These are phyloP conservation scores for Mikania micrantha DNA, from an alignment of 129 eudicot genomes.

Conservation along the genomic window DNA sequence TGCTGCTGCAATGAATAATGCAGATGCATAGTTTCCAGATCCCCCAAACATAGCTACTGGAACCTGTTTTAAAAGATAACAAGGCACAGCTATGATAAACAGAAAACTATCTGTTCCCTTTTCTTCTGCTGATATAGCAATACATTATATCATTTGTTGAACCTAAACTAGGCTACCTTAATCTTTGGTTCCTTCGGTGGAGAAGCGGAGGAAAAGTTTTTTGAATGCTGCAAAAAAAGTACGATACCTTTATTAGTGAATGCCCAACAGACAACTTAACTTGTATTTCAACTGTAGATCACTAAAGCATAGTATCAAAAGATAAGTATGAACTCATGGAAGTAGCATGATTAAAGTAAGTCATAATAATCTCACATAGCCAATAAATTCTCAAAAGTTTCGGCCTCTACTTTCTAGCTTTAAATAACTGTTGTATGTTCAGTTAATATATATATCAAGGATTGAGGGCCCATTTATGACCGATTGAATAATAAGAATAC, in stretches of 20 bases:
- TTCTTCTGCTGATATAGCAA: constrained; percentile 1
- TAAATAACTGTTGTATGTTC: not conserved
- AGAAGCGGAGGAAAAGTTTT: constrained; percentile 55
- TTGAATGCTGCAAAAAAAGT: constrained; percentile 41
- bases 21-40: constrained; percentile 83
- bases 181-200: constrained; percentile 53
- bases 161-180: constrained; percentile 39
- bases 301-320: not conserved
- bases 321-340: not conserved
- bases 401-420: not conserved
- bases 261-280: not conserved
- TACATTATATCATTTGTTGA: not conserved
- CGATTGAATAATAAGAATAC: not conserved
- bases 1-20: constrained; percentile 65
- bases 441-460: not conserved
- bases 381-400: not conserved
- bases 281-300: not conserved
- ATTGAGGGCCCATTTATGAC: not conserved
- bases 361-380: not conserved
- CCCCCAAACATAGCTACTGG: constrained; percentile 79
- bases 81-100: not conserved
- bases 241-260: not conserved
- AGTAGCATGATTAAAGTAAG: not conserved
- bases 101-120: not conserved
- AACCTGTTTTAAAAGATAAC: constrained; percentile 36